Base-by-base conservation (phyloP, 2,329 filamentous ascomycete genomes). In the Xylariomycetidae sp. region DNA sequence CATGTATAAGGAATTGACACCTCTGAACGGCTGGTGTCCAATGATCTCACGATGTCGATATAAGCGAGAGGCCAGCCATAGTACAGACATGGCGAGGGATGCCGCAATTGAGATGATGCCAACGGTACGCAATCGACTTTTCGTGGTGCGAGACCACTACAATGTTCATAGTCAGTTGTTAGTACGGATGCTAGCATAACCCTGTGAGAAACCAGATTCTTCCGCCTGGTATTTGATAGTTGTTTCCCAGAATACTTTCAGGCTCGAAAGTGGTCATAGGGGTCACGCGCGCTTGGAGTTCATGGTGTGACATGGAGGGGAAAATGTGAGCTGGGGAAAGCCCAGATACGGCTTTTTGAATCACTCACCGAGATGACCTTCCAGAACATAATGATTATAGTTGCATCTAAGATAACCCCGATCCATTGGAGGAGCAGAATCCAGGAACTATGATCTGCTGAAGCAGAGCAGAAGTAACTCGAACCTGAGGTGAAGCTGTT, bases 381-480 rank as follows among this genome's bases (percentile, higher is more conserved):
- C 72, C 73, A 77, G 3, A 63, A 38, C 8, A 72, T 49, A n/a
- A 72, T 48, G 14, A 69, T 46, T 32, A 74, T 66, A 25, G 53
- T 36, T 6, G 64, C 61, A 42, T 77, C 72, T 5, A 72, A 53
- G 15, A 63, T 37, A 13, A 76, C 49, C 0, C 69, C 67, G 2
- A 61, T 13, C 30, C 63, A 57, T 40, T 76, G 73, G 6, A 68
- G 44, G n/a, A 57, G 40, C 1, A 67, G 41, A 2, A 66, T 53
- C 13, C 50, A 50, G 4, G 52, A 46, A 3, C 51, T 51, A 31
- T 55, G 62, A 34, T 74, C 70, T 11, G 61, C 40, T 4, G 58
- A 44, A 4, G 58, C 42, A 13, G 72, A 68, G 45, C 74, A 78
- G 36, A 74, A 64, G 37, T 69, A 74, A 0, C 69, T 72, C 10